phyloP scores from a whole-genome alignment of 2,329 filamentous ascomycete species.

The Seiridium cupressi region DNA sequence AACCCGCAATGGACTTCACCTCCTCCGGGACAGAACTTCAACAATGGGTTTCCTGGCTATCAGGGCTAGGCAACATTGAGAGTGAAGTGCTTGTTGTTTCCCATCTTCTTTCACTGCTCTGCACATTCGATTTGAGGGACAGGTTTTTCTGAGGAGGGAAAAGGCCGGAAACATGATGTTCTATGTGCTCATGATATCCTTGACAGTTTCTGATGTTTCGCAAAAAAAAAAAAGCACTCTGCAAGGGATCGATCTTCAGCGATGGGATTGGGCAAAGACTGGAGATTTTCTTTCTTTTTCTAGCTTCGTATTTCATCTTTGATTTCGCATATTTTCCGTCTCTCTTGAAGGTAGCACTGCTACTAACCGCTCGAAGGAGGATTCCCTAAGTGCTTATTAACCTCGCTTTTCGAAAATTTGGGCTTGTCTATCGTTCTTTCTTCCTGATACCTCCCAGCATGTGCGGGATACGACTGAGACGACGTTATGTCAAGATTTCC shows the following conservation, averaged over 20 bases:
- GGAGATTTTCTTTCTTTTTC: slow-evolving; percentile 17
- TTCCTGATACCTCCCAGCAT: slow-evolving; percentile 32
- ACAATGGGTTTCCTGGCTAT: slow-evolving; percentile 63
- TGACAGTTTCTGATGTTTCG: background rate
- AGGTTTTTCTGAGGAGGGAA: background rate
- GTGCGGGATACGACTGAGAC: slow-evolving; percentile 25
- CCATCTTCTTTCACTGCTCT: background rate
- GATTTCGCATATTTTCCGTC: slow-evolving; percentile 18
- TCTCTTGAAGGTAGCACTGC: slow-evolving; percentile 22
- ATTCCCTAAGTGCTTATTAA: background rate
- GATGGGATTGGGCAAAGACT: background rate
- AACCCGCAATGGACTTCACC: slow-evolving; percentile 55
- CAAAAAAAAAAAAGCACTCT: background rate
- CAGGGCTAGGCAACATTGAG: slow-evolving; percentile 45
- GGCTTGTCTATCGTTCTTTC: slow-evolving; percentile 22
- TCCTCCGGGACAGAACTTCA: slow-evolving; percentile 54
- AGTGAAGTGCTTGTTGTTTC: background rate
- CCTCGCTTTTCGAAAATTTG: slow-evolving; percentile 8
- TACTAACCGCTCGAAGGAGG: background rate
- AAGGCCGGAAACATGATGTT: background rate
- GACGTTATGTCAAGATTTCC: slow-evolving; percentile 18
- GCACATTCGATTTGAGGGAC: background rate
- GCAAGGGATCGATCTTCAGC: background rate
- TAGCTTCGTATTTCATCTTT: slow-evolving; percentile 26
- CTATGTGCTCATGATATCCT: slow-evolving; percentile 4